Evolutionary conservation across 441 rosid species (phyloP), one percentile per base, ranked within the genome.

Genomic region (Croton setiger): DNA sequence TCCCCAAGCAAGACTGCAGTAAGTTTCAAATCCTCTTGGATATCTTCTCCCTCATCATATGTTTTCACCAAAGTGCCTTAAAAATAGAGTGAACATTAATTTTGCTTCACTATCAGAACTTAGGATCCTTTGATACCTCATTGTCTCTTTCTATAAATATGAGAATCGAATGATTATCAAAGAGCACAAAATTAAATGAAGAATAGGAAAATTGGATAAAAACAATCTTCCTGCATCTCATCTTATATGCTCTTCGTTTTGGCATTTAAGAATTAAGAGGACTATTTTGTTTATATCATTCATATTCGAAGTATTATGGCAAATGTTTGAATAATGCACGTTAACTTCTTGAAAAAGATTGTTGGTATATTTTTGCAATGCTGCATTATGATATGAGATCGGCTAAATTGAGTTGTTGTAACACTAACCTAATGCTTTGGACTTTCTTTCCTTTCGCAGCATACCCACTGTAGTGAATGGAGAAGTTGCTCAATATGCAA

Each of bases 1-100:
- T 69, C 90, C 89, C 0, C 84, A 80, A 12, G 80, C 82, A 59
- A 87, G 97, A 75, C 67, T 95, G 77, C 76, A 83, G 99, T 95
- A 90, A 83, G 97, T 75, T 71, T 31, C 63, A 31, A 27, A 0
- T 61, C 45, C 33, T 65, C 13, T 36, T 64, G 36, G 35, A 10
- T 48, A n/a, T n/a, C n/a, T 3, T 18, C 11, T 9, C 12, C 14
- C n/a, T 45, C 31, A 27, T 71, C 35, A 12, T 47, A 37, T 63
- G 31, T 31, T 41, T 57, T 59, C 35, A 48, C 37, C 45, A n/a
- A 49, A 43, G 23, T 61, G 23, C 44, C 57, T 17, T 14, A 39
- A 7, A 5, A 39, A 39, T 39, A 9, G 10, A 1, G 43, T 0
- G 8, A 39, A 2, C 7, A 44, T 71, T 4, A 35, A 1, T 47